Evolutionary conservation across 345 rosid genomes (phyloP).

Genomic region (Melaleuca alternifolia): DNA sequence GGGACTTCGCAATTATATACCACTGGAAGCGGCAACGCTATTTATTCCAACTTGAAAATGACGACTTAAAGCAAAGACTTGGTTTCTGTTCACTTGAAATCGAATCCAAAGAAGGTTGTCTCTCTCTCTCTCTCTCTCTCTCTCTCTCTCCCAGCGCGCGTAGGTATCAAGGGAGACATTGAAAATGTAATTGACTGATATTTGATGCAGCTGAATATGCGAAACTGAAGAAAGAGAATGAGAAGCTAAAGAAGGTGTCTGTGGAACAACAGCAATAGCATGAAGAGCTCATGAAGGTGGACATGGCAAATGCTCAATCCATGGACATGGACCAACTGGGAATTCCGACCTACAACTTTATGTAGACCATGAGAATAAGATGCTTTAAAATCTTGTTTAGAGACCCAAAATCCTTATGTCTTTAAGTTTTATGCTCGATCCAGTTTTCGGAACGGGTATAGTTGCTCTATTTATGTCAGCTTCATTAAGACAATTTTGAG

Average conservation of each 20-base stretch:
- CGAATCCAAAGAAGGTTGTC: not conserved
- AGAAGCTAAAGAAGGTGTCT: not conserved
- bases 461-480: not conserved
- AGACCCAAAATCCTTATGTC: not conserved
- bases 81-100: not conserved
- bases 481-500: not conserved
- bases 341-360: not conserved
- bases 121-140: not conserved
- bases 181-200: not conserved
- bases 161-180: not conserved
- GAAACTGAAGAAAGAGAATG: not conserved
- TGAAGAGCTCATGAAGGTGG: not conserved
- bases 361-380: not conserved
- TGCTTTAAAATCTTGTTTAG: not conserved
- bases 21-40: not conserved
- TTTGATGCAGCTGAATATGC: not conserved
- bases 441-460: not conserved
- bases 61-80: not conserved
- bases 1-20: not conserved
- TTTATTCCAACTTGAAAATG: not conserved
- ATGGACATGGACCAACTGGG: not conserved
- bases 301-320: not conserved
- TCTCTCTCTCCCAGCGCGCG: not conserved
- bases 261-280: not conserved
- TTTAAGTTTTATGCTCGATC: not conserved